Conservation (phyloP, 345 rosid species). For the Litchi chinensis region DNA sequence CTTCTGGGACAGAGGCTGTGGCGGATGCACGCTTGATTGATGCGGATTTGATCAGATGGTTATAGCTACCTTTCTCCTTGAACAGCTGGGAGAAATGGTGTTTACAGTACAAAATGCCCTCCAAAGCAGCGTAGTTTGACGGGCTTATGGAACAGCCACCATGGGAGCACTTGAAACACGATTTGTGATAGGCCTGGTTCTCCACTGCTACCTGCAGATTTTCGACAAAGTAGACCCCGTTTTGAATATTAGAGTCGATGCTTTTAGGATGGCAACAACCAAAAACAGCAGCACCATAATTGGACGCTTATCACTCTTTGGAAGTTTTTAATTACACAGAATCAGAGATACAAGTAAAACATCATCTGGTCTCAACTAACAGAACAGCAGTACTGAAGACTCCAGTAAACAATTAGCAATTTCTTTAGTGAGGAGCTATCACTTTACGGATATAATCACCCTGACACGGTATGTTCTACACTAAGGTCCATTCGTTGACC, state of each 20-base stretch:
- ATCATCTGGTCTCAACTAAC: neutral
- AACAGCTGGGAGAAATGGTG: constrained; percentile 97
- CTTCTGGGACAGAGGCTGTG: constrained; percentile 65
- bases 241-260: neutral
- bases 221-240: neutral
- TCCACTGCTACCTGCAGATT: constrained; percentile 83
- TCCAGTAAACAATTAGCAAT: neutral
- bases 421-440: neutral
- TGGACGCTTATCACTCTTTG: neutral
- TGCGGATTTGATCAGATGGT: constrained; percentile 83
- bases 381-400: neutral
- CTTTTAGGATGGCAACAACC: neutral
- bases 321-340: neutral
- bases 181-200: constrained; percentile 80
- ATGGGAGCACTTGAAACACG: constrained; percentile 95
- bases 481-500: neutral
- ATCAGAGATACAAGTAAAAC: neutral
- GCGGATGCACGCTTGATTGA: constrained; percentile 75
- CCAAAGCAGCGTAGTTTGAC: constrained; percentile 98
- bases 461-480: neutral
- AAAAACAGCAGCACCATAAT: neutral
- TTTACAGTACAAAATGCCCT: constrained; percentile 91
- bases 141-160: constrained; percentile 93
- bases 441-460: neutral
- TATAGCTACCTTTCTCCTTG: constrained; percentile 98